Evolutionary conservation across 2,329 filamentous ascomycete genomes (phyloP), one percentile per base, ranked within the genome.

Genomic region (Penicillium sclerotiorum): DNA sequence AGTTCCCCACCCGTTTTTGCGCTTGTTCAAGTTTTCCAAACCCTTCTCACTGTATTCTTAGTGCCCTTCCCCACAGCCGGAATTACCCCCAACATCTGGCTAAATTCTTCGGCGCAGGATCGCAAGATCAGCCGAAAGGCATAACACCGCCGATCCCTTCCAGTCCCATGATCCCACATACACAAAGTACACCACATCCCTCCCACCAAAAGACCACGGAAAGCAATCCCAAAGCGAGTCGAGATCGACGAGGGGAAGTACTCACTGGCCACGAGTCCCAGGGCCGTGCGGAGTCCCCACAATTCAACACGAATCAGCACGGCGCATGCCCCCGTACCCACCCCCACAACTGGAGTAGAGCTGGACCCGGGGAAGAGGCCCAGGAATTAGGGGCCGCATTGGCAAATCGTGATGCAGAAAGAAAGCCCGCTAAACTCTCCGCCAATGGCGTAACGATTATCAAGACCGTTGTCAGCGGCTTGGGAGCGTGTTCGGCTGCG

Each of bases 391-490:
- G 30, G 18, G 11, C 21, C 8, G 17, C 5, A 38, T 27, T 12
- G 17, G 20, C 46, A 36, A 48, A 48, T 48, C 2, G 17, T 9
- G 25, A 18, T 9, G 22, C 23, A 22, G 28, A 1, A 22, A 22
- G 11, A 17, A 15, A 20, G 20, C 20, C 27, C 39, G 12, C 17
- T 13, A 32, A 13, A 20, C 21, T 42, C 7, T 27, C 9, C 8
- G 18, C 46, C 13, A 43, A 42, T 48, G 22, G 25, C 12, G 40
- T 13, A 23, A 20, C n/a, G 28, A 48, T 43, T 42, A 48, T 30
- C 38, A 48, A 48, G 38, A 36, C 25, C 17, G 11, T 23, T 30
- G 44, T 47, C 44, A 37, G 12, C 21, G 8, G n/a, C 6, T 23
- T 15, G 2, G 2, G 4, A 4, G 11, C 15, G 3, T 9, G 11